Percentiles rank a stretch among this genome's conserved stretches.
phyloP scores from a whole-genome alignment of 2,329 filamentous ascomycete genomes.

The Cladosporium oxysporum region DNA sequence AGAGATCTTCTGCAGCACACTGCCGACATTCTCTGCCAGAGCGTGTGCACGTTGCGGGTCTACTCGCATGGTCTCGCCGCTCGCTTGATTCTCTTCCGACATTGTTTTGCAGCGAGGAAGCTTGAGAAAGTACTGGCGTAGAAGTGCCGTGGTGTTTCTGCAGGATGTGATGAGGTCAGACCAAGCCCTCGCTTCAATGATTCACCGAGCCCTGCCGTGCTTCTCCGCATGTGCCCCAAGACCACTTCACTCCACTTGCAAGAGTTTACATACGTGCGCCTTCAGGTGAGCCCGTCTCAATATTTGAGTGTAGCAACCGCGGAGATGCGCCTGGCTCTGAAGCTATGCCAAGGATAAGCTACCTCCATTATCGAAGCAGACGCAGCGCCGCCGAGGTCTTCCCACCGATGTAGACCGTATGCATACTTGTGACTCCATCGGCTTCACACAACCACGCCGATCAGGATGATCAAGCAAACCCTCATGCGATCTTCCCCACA shows the following conservation, averaged over 20 bases:
- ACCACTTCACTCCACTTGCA: not conserved
- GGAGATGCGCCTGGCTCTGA: not conserved
- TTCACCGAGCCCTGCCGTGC: not conserved
- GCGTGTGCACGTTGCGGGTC: conserved; percentile 48
- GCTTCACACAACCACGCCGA: not conserved
- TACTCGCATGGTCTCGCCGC: conserved; percentile 34
- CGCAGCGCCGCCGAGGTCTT: not conserved
- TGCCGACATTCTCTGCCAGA: conserved; percentile 47
- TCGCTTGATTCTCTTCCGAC: conserved; percentile 17
- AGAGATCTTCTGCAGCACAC: conserved; percentile 44
- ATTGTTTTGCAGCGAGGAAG: not conserved
- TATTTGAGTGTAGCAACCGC: not conserved
- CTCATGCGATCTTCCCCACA: not conserved
- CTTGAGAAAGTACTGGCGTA: not conserved
- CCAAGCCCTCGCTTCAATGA: conserved; percentile 9
- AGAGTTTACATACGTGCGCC: not conserved
- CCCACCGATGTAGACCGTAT: not conserved
- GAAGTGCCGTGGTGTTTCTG: not conserved
- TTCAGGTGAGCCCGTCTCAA: not conserved
- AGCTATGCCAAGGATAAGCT: not conserved
- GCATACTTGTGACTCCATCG: not conserved
- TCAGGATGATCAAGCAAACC: conserved; percentile 4
- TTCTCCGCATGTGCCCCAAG: conserved; percentile 6
- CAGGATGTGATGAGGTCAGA: conserved; percentile 16
- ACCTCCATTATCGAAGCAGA: not conserved